Conservation (phyloP, 2,329 filamentous ascomycete species). For the Botrytis porri region DNA sequence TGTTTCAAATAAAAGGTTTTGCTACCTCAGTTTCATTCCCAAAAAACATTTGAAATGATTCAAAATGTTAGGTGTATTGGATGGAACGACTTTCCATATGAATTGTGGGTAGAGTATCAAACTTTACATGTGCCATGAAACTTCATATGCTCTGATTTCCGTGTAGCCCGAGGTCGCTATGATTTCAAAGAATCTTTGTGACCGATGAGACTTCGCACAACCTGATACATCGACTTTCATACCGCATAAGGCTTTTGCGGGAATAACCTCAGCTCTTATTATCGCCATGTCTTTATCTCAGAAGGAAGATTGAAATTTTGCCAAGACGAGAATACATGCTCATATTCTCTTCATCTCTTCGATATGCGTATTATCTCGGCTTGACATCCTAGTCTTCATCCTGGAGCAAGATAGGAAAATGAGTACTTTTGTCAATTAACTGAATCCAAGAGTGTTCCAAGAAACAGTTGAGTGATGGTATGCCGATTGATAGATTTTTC, state of each 20-base stretch:
- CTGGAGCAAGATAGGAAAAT: background rate
- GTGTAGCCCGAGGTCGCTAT: background rate
- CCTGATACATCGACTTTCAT: background rate
- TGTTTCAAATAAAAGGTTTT: background rate
- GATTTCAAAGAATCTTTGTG: background rate
- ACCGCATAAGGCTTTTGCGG: background rate
- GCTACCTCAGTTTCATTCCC: background rate
- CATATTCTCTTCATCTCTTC: background rate
- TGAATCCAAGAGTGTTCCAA: background rate
- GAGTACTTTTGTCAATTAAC: background rate
- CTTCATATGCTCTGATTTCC: background rate
- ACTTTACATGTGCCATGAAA: background rate
- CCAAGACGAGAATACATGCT: conserved; percentile 14
- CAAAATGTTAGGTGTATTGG: background rate
- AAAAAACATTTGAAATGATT: background rate
- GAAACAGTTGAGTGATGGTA: background rate
- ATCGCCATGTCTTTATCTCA: background rate
- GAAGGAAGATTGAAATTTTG: background rate
- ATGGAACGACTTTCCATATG: background rate
- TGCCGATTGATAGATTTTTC: background rate
- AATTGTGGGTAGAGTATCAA: too few species aligned
- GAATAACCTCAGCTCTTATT: background rate
- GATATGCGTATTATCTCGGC: background rate
- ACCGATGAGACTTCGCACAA: background rate
- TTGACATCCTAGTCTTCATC: background rate